These are phyloP conservation scores for Coemansia sp. DNA, from an alignment of 192 early-diverging fungal genomes.

Conservation along the genomic window DNA sequence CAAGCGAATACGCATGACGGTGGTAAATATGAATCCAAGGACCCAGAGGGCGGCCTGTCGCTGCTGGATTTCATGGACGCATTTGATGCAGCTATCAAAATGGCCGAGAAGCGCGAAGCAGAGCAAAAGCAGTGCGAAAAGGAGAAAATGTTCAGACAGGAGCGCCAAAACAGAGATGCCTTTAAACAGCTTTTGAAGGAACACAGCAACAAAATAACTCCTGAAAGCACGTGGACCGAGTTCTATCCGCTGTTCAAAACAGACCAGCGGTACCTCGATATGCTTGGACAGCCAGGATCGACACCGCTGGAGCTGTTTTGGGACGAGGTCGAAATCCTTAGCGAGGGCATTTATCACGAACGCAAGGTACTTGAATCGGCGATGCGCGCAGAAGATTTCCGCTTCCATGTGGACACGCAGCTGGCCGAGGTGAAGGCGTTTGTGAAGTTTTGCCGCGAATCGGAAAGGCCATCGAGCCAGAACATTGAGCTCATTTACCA, in stretches of 20 bases:
- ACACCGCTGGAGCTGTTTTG: constrained; percentile 92
- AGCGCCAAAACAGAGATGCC: constrained; percentile 73
- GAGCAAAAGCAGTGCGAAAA: constrained; percentile 60
- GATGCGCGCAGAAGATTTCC: constrained; percentile 39
- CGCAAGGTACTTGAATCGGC: constrained; percentile 62
- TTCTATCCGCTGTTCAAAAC: constrained; percentile 73
- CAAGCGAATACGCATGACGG: not conserved
- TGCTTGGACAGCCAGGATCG: constrained; percentile 83
- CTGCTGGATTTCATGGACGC: constrained; percentile 79
- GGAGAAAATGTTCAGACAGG: constrained; percentile 56
- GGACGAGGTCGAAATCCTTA: constrained; percentile 83
- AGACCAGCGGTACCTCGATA: constrained; percentile 67
- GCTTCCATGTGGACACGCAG: constrained; percentile 12
- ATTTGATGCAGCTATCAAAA: constrained; percentile 68
- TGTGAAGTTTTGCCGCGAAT: constrained; percentile 2
- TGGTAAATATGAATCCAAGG: constrained; percentile 21
- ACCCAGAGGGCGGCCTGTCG: constrained; percentile 64
- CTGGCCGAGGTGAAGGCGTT: constrained; percentile 52
- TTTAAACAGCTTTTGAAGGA: constrained; percentile 74
- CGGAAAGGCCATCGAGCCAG: not conserved
- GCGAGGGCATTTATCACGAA: constrained; percentile 72
- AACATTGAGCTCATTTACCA: constrained; percentile 37
- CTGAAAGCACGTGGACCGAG: constrained; percentile 84
- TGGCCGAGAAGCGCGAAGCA: constrained; percentile 67
- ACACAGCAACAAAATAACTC: constrained; percentile 62